Evolutionary conservation across 495 filamentous ascomycete genomes (phyloP), one percentile per base, ranked within the genome.

Genomic region (Schizothecium vesticola): DNA sequence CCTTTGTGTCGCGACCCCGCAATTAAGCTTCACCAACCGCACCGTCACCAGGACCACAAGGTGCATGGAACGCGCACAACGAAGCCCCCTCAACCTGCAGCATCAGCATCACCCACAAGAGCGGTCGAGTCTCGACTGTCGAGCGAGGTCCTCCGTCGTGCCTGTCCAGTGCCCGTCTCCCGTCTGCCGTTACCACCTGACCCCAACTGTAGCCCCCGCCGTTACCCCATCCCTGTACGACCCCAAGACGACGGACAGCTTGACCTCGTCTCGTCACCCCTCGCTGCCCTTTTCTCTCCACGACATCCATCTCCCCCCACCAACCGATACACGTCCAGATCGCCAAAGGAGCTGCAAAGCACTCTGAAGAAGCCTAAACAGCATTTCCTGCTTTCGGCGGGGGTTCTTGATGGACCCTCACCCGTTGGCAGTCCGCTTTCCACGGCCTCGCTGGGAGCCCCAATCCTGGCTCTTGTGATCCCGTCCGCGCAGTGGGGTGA

Each of bases 321-420:
- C 61, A 36, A 7, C 59, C 6, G 61, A 57, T 23, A 57, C 56
- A 25, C 58, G 29, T 26, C 56, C 22, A 57, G 43, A 51, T n/a
- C 16, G 43, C 43, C 43, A n/a, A n/a, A 51, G 16, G 0, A 51
- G 16, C 16, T n/a, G 5, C 16, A 51, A 2, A 51, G 19, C 43
- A 51, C 43, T n/a, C 19, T 51, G 43, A 51, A 51, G 43, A 19
- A 51, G 43, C 43, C 16, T 12, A 51, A 51, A 3, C 43, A 51
- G 43, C 8, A 51, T 51, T 43, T 51, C 43, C 43, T 51, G 16
- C 19, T 51, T 1, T n/a, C 64, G 69, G 71, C 69, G 71, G 70
- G 65, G 73, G 73, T 68, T 74, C 81, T 87, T 87, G 77, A 89
- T 89, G 88, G 86, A 87, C 82, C 81, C 82, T 79, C 80, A 73